These are phyloP conservation scores for Ogataea thermomethanolica DNA, from an alignment of 805 yeast species.

Conservation along the genomic window DNA sequence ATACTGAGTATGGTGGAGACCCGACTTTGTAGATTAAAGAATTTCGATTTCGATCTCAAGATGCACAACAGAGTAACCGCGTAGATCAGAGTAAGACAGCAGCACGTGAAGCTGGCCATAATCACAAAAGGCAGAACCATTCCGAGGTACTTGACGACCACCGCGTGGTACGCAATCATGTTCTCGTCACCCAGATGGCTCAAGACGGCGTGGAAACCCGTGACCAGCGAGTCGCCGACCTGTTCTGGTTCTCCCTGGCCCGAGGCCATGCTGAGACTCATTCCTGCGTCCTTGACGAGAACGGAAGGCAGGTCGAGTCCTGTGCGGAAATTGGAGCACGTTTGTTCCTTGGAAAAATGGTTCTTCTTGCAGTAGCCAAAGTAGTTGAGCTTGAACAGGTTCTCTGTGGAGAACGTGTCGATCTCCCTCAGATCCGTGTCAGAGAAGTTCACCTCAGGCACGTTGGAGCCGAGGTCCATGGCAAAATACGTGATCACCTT, in stretches of 20 bases:
- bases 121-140: constrained; percentile 15
- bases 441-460: constrained; percentile 12
- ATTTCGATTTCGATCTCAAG: constrained; percentile 17
- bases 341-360: constrained; percentile 15
- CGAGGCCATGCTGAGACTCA: constrained; percentile 41
- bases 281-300: constrained; percentile 48
- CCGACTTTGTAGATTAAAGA: constrained; percentile 6
- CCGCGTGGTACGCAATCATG: constrained; percentile 17
- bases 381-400: constrained; percentile 41
- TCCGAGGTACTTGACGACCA: constrained; percentile 14
- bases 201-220: constrained; percentile 37
- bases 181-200: constrained; percentile 26
- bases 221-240: constrained; percentile 40
- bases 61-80: constrained; percentile 15
- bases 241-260: constrained; percentile 36
- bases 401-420: constrained; percentile 43
- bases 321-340: constrained; percentile 34
- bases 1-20: constrained; percentile 7
- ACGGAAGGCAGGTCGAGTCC: constrained; percentile 49
- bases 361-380: constrained; percentile 48
- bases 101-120: constrained; percentile 8
- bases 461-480: constrained; percentile 37
- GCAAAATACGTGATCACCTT: constrained; percentile 44
- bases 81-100: constrained; percentile 15
- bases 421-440: constrained; percentile 30